Evolutionary conservation across 2,329 filamentous ascomycete species (phyloP).

Genomic region (Colletotrichum viniferum): DNA sequence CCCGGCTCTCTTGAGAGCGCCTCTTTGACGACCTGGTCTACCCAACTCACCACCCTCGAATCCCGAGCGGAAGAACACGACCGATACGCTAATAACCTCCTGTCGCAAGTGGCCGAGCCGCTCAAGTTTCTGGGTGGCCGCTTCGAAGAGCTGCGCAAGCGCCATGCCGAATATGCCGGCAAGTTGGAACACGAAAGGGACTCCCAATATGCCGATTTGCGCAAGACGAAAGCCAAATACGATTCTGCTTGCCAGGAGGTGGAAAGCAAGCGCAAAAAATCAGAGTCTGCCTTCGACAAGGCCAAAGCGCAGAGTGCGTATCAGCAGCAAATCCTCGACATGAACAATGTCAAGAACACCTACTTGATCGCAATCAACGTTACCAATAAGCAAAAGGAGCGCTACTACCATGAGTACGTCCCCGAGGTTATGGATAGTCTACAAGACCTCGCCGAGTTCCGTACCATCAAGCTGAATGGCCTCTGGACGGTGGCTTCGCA

Average conservation of each 20-base stretch:
- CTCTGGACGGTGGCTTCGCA: constrained; percentile 83
- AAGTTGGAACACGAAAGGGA: constrained; percentile 93
- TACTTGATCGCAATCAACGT: constrained; percentile 96
- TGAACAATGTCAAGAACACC: constrained; percentile 99
- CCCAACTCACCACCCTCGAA: constrained; percentile 90
- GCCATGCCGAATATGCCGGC: constrained; percentile 84
- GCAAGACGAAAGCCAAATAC: constrained; percentile 92
- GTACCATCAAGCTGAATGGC: constrained; percentile 80
- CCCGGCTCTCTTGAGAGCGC: constrained; percentile 96
- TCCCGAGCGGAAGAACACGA: constrained; percentile 89
- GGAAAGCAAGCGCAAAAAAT: constrained; percentile 92
- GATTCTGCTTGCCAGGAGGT: constrained; percentile 93
- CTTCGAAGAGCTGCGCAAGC: constrained; percentile 92
- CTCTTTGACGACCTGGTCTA: constrained; percentile 95
- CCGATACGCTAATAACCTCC: constrained; percentile 77
- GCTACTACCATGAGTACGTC: constrained; percentile 96
- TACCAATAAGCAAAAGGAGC: constrained; percentile 96
- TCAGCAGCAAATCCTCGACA: constrained; percentile 89
- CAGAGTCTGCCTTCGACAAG: constrained; percentile 93
- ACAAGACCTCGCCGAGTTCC: constrained; percentile 91
- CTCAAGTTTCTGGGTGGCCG: constrained; percentile 74
- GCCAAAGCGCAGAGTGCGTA: constrained; percentile 89
- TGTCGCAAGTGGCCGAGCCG: constrained; percentile 84
- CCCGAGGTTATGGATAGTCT: constrained; percentile 92
- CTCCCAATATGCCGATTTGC: constrained; percentile 79